A percentile compares a stretch with the other conserved stretches of the same genome.
Evolutionary conservation across 2,329 filamentous ascomycete genomes (phyloP).

Genomic region (Curvularia eragrostidis): DNA sequence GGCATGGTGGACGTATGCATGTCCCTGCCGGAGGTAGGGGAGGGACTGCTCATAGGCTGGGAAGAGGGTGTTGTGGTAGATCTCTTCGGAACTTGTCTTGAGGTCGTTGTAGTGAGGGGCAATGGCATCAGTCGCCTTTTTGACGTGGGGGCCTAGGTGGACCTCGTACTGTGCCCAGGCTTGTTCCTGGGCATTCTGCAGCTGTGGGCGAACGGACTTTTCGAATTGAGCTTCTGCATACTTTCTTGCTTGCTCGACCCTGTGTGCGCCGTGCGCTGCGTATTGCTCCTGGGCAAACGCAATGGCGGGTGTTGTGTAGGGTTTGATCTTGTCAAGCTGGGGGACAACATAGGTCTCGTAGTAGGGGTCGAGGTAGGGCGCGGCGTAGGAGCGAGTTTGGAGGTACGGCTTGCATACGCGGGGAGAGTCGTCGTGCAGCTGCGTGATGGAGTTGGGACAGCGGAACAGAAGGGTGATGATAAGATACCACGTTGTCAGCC

Average conservation of each 20-base stretch:
- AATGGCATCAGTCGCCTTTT: constrained; percentile 63
- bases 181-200: constrained; percentile 68
- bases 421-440: constrained; percentile 73
- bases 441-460: constrained; percentile 74
- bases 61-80: constrained; percentile 74
- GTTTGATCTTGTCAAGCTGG: constrained; percentile 77
- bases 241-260: constrained; percentile 70
- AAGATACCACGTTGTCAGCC: constrained; percentile 81
- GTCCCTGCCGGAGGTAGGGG: constrained; percentile 75
- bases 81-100: constrained; percentile 67
- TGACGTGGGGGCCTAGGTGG: constrained; percentile 75
- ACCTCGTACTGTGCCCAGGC: constrained; percentile 72
- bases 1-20: constrained; percentile 70
- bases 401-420: constrained; percentile 83
- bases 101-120: constrained; percentile 76
- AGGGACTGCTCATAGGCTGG: constrained; percentile 77
- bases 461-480: constrained; percentile 81
- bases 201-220: constrained; percentile 75
- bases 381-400: constrained; percentile 68
- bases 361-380: constrained; percentile 82
- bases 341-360: constrained; percentile 84
- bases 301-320: constrained; percentile 75
- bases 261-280: constrained; percentile 75
- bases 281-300: constrained; percentile 67
- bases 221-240: constrained; percentile 78